phyloP scores from a whole-genome alignment of 1,284 basidiomycete genomes.

The Trichosporon coremiiforme region DNA sequence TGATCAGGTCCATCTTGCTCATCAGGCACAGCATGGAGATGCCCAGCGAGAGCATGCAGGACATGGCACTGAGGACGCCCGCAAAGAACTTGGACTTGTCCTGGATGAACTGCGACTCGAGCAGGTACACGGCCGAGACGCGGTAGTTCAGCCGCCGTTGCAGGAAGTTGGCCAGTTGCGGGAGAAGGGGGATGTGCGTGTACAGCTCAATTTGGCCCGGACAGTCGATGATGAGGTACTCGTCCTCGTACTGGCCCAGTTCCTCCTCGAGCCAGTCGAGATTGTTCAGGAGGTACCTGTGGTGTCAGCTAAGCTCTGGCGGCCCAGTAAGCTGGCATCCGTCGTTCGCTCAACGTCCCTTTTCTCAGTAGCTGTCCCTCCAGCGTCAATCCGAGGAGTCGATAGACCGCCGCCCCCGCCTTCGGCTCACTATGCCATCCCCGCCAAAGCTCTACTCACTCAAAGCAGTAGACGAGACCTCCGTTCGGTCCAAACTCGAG shows the following conservation, averaged over 20 bases:
- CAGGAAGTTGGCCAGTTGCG: conserved; percentile 72
- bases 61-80: conserved; percentile 97
- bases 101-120: conserved; percentile 99
- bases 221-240: conserved; percentile 97
- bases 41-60: conserved; percentile 97
- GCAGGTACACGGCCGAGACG: conserved; percentile 81
- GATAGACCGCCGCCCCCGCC: too few species aligned
- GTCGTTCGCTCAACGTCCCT: too few species aligned
- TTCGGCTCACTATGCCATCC: too few species aligned
- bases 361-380: too few species aligned
- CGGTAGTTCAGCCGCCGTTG: conserved; percentile 68
- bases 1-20: conserved; percentile 99
- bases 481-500: conserved; percentile 96
- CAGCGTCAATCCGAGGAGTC: too few species aligned
- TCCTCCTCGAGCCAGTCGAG: conserved; percentile 99
- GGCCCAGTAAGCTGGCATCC: too few species aligned
- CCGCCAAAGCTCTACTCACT: conserved; percentile 67
- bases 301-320: conserved; percentile 20
- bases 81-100: conserved; percentile 99
- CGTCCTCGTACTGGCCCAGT: conserved; percentile 89
- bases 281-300: conserved; percentile 90
- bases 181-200: conserved; percentile 96
- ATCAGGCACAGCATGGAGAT: conserved; percentile 96
- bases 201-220: conserved; percentile 99
- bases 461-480: conserved; percentile 96